These are phyloP conservation scores for Cichorium intybus DNA, from an alignment of 140 eudicot genomes.

Conservation along the genomic window DNA sequence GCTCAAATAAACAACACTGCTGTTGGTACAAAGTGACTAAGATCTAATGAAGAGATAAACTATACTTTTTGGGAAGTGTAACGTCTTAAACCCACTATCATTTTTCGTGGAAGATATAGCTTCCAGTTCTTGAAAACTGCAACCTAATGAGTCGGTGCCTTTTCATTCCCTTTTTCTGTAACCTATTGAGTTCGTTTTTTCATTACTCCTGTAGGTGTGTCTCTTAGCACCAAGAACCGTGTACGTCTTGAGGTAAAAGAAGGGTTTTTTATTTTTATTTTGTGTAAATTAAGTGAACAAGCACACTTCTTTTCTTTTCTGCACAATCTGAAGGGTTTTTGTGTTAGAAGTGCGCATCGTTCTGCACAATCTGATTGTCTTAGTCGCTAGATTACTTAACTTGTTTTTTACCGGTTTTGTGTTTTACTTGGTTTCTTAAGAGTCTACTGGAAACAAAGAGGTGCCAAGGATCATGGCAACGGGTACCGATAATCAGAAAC, in stretches of 20 bases:
- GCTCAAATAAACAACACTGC: neutral
- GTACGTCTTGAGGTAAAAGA: neutral
- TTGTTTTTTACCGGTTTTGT: neutral
- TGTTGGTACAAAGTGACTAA: neutral
- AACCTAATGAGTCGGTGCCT: neutral
- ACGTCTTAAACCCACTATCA: neutral
- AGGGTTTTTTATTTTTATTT: too few species aligned
- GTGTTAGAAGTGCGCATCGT: neutral
- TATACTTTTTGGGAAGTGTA: neutral
- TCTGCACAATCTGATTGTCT: neutral
- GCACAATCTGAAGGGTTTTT: neutral
- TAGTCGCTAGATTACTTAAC: neutral
- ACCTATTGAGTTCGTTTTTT: too few species aligned
- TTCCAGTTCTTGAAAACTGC: neutral
- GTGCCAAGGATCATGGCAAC: slow-evolving; percentile 1
- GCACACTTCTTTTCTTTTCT: neutral
- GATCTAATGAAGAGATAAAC: neutral
- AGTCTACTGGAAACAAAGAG: neutral
- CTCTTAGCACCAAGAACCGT: neutral
- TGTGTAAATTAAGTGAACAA: neutral
- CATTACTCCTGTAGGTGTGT: too few species aligned
- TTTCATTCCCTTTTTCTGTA: neutral
- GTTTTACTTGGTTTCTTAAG: neutral
- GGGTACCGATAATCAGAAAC: neutral
- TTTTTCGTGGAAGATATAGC: neutral